Evolutionary conservation across 2,329 filamentous ascomycete species (phyloP).

Genomic region (Emergomyces orientalis): DNA sequence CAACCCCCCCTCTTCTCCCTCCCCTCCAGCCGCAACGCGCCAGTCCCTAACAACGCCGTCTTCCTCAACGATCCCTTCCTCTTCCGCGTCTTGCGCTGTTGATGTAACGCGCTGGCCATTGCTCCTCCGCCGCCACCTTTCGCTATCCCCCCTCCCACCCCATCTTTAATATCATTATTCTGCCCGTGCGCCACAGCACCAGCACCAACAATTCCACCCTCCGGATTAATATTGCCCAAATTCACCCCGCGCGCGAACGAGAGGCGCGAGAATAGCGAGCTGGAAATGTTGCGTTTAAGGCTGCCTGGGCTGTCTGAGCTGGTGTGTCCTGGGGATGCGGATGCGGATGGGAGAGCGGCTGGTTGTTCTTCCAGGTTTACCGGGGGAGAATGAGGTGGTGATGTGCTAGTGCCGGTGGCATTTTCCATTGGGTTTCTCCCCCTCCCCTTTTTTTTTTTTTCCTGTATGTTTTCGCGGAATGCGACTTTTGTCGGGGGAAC

Average conservation of each 20-base stretch:
- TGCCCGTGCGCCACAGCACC: slow-evolving; percentile 14
- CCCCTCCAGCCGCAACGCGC: slow-evolving; percentile 18
- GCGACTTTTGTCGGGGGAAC: too few species aligned
- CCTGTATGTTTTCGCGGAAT: too few species aligned
- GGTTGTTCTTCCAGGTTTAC: background rate
- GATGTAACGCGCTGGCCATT: slow-evolving; percentile 41
- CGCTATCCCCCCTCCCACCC: slow-evolving; percentile 16
- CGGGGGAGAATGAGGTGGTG: background rate
- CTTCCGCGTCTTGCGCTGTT: slow-evolving; percentile 50
- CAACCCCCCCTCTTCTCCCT: slow-evolving; percentile 14
- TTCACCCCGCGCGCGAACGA: slow-evolving; percentile 16
- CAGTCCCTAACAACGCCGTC: slow-evolving; percentile 65
- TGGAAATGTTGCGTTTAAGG: slow-evolving; percentile 20
- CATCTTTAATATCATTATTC: slow-evolving; percentile 19
- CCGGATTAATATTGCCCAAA: slow-evolving; percentile 17
- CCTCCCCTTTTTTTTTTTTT: too few species aligned
- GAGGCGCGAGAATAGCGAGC: slow-evolving; percentile 19
- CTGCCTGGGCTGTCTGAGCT: background rate
- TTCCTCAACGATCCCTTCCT: slow-evolving; percentile 81
- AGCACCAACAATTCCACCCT: background rate
- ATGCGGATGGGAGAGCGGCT: too few species aligned
- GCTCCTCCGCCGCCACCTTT: slow-evolving; percentile 39
- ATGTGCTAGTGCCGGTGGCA: slow-evolving; percentile 10
- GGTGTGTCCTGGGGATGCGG: background rate
- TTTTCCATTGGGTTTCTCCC: slow-evolving; percentile 11